Evolutionary conservation across 768 basidiomycete genomes (phyloP), one percentile per base, ranked within the genome.

Genomic region (Nidularia pulvinata): DNA sequence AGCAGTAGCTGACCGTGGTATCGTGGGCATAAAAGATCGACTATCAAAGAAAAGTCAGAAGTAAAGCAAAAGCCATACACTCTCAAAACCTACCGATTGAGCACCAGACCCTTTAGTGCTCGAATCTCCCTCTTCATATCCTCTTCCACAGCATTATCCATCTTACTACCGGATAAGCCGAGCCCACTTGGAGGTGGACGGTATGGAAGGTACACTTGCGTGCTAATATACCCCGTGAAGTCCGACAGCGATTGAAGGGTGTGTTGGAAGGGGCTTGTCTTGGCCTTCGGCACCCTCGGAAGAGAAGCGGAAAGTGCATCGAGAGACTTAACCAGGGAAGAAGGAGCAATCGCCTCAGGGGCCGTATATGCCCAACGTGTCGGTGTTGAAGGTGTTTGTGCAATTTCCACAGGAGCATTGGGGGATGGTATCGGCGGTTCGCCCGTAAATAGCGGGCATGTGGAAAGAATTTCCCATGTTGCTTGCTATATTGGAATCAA

Each of bases 141-240:
- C 58, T 91, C 90, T 63, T 85, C 86, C 45, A 83, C 74, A 2
- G 78, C 72, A 37, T 61, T 65, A 33, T 69, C 50, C 14, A 59
- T 60, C 32, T 60, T 58, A 33, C 57, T 57, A n/a, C 57, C 68
- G 22, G 60, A 55, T 25, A 72, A 60, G 7, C 70, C 67, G 9
- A 59, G 49, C 4, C 66, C 68, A 43, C 59, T 57, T 3, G 62
- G 22, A 16, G 71, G 58, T 2, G 71, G 59, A 43, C 72, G 73
- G 59, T 74, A 81, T 10, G 81, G 75, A 33, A 76, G 62, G 61
- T 91, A 92, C 2, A 88, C 81, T 58, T 91, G 87, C 7, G 87
- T 79, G 53, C 87, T 86, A 61, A 93, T 80, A 65, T 89, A 91
- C 5, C 91, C 90, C 0, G 90, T 92, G 55, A 93, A 79, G 59